phyloP scores from a whole-genome alignment of 2,329 filamentous ascomycete species.

The Nannizziopsis arthrosporioides region DNA sequence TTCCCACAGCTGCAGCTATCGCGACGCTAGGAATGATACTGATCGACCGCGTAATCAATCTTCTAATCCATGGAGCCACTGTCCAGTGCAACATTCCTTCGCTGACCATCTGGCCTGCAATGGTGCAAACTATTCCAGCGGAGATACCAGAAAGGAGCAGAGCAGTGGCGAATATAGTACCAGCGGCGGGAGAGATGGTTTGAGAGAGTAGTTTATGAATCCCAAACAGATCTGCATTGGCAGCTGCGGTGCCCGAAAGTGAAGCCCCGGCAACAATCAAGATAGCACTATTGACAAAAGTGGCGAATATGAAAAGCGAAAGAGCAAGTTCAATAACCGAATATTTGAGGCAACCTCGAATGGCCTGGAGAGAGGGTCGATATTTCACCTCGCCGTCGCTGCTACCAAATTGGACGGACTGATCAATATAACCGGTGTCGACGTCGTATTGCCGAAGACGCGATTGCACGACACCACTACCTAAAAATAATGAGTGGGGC shows the following conservation, averaged over 20 bases:
- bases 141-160: conserved; percentile 68
- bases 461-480: conserved; percentile 45
- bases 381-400: conserved; percentile 48
- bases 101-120: conserved; percentile 77
- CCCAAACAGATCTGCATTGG: conserved; percentile 65
- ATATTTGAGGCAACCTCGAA: conserved; percentile 60
- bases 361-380: conserved; percentile 59
- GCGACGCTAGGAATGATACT: conserved; percentile 73
- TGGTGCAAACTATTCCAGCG: conserved; percentile 79
- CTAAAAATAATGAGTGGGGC: conserved; percentile 49
- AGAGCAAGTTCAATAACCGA: conserved; percentile 59
- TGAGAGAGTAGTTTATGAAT: conserved; percentile 62
- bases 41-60: conserved; percentile 65
- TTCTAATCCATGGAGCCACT: conserved; percentile 63
- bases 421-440: conserved; percentile 27
- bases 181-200: conserved; percentile 62
- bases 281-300: conserved; percentile 76
- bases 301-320: conserved; percentile 68
- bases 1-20: conserved; percentile 67
- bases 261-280: conserved; percentile 70
- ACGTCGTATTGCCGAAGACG: conserved; percentile 41
- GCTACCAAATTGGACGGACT: background rate
- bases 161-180: conserved; percentile 72
- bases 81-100: conserved; percentile 71
- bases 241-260: conserved; percentile 49